phyloP scores from a whole-genome alignment of 1,139 yeast genomes.

The Sugiyamaella castrensis region DNA sequence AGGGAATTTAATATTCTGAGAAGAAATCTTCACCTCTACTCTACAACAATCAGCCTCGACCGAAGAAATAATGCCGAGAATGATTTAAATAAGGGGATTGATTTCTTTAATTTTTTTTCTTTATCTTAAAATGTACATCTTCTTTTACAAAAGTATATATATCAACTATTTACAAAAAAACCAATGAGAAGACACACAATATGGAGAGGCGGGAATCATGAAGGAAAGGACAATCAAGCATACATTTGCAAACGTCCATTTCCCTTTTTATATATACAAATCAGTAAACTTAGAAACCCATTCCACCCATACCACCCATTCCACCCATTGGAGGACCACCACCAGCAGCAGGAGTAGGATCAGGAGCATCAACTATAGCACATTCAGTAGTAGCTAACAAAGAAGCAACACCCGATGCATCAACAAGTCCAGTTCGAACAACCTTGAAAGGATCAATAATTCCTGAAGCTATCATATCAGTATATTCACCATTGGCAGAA shows the following conservation, averaged over 20 bases:
- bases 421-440: conserved; percentile 94
- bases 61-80: no score
- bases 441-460: conserved; percentile 99
- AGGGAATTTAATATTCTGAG: no score
- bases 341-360: conserved; percentile 65
- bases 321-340: conserved; percentile 64
- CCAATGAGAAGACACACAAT: not conserved
- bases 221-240: no score
- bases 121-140: not conserved
- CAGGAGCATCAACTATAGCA: conserved; percentile 97
- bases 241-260: no score
- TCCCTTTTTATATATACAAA: conserved; percentile 4
- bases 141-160: conserved; percentile 1
- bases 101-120: no score
- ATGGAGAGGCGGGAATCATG: not conserved
- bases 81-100: no score
- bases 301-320: conserved; percentile 52
- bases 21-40: no score
- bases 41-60: no score
- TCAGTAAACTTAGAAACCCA: conserved; percentile 31
- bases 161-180: conserved; percentile 9
- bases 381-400: conserved; percentile 98
- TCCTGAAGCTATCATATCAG: conserved; percentile 97
- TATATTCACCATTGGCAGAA: conserved; percentile 89
- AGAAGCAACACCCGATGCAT: conserved; percentile 98